Conservation (phyloP, 306 rosid genomes). For the Sindora glabra region DNA sequence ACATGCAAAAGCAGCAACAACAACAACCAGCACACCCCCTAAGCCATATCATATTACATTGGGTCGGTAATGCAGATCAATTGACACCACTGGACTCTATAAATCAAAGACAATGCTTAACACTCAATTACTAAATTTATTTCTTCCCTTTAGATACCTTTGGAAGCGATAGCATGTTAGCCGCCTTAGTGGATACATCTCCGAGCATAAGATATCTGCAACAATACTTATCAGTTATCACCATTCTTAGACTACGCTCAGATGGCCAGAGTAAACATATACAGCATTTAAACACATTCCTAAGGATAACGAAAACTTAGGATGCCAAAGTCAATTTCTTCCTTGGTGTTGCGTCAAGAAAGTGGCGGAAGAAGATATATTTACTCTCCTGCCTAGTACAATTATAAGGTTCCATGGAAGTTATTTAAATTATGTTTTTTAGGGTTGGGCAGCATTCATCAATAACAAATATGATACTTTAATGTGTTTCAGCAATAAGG, state of each 20-base stretch:
- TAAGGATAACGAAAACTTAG: no score
- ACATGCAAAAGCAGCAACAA: not conserved
- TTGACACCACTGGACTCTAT: no score
- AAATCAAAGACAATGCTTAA: not conserved
- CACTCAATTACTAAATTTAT: no score
- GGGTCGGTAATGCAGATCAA: no score
- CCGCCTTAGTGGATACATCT: slow-evolving; percentile 83
- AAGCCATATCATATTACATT: no score
- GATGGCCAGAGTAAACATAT: not conserved
- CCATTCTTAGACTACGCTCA: not conserved
- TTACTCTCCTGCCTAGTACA: no score
- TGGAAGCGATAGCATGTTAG: slow-evolving; percentile 77
- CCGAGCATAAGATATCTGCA: slow-evolving; percentile 81
- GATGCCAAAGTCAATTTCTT: no score
- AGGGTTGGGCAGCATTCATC: not conserved
- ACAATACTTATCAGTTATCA: not conserved
- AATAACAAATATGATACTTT: not conserved
- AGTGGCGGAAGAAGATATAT: no score
- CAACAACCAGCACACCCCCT: no score
- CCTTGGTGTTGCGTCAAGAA: no score
- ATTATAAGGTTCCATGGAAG: not conserved
- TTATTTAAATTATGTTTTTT: not conserved
- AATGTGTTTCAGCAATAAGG: not conserved
- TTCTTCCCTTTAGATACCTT: no score
- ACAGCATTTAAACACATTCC: no score